Base-by-base conservation (phyloP, 83 land plant species). In the Picea abies region DNA sequence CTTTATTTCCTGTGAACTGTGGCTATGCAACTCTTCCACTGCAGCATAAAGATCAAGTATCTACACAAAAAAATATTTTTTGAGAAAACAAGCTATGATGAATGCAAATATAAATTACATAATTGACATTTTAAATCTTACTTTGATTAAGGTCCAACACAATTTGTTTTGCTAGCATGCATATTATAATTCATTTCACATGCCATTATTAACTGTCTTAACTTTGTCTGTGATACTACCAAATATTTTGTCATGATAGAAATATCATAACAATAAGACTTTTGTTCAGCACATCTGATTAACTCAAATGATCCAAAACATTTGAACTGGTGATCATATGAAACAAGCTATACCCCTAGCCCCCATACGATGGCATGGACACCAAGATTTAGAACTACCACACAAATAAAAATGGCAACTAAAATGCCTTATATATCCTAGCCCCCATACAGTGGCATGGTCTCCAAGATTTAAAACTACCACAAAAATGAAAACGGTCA, bases 1-100 rank as follows among this genome's bases (percentile, higher is more conserved):
- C 81, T 72, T 87, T 66, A 97, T 89, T 69, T 93, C 96, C 66
- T 90, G 84, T 73, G 94, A 86, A 70, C 83, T 81, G 76, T 90
- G 76, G 17, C 87, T 84, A 85, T 94, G 94, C 35, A 95, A 81
- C 82, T 92, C 95, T 78, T 91, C 91, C 23, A 97, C 90, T 2
- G 92, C 95, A 63, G 89, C 84, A 62, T 76, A 84, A 22, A 93
- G 82, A 83, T 95, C 92, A 85, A 95, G 69, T 49, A 37, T 88
- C 94, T 92, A 69, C 73, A 69, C 44, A 69, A 66, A 69, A 17
- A 69, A 17, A 35, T 14, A 14, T 0, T 4, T 26, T 26, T 67
- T 2, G 37, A 67, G 15, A 67, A 67, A 67, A 67, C 4, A 16
- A 17, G 16, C 44, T 35, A 69, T 32, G 44, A 6, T 16, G 73